Evolutionary conservation across 208 protist species (phyloP), one percentile per base, ranked within the genome.

Genomic region (Acanthamoeba culbertsoni): DNA sequence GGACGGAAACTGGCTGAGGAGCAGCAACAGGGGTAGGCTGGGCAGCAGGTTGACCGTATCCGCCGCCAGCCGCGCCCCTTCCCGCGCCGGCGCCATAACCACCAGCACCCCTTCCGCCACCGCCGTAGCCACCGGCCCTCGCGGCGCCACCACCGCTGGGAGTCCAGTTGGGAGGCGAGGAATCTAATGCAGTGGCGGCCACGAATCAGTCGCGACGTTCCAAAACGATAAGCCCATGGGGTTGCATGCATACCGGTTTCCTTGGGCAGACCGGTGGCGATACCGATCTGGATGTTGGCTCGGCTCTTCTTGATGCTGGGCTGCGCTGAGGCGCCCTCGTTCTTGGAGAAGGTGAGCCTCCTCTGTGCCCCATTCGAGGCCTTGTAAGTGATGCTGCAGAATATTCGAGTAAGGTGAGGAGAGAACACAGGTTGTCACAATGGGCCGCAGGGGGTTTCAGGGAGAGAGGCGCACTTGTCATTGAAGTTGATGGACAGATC

Each of bases 401-500:
- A 84, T 33, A 93, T 57, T 40, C 31, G 10, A 93, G 51, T n/a
- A 6, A 62, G 53, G 40, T 14, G 55, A 7, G 3, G 51, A 2
- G 23, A 28, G 12, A 59, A 35, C 43, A 75, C 6, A 6, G 73
- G 18, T 6, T 16, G 23, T 0, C 26, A 65, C 16, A 59, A 20
- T 37, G n/a, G 10, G 3, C 14, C 59, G 14, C n/a, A 48, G 48
- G 14, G 73, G 12, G 18, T 28, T 84, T 28, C 26, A 92, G 4
- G 28, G n/a, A 10, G 33, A n/a, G 33, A 77, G 33, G 23, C 68
- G 26, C 53, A 82, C 90, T 63, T 82, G 40, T 95, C 95, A 40
- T 57, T 92, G 57, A 96, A 96, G 33, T 94, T 92, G 55, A 96
- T 28, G 48, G 59, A 62, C 0, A 96, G 63, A n/a, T 95, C 10